Evolutionary conservation across 331 rosid species (phyloP), one percentile per base, ranked within the genome.

Genomic region (Stylosanthes scabra): DNA sequence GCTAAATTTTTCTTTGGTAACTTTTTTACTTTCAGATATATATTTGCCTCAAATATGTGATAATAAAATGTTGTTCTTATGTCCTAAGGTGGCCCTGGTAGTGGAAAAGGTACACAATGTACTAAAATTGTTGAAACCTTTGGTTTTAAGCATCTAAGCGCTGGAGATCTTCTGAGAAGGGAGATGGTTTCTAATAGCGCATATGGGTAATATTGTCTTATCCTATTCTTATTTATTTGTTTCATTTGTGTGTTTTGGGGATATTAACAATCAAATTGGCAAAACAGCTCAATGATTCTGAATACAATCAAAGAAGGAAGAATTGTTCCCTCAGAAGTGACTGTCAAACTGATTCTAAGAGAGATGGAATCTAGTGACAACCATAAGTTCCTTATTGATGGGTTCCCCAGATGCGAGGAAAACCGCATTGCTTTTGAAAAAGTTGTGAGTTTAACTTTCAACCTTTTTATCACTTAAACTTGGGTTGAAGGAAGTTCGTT

Each of bases 31-130:
- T 15, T 66, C 64, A 47, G 41, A 34, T 34, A 34, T 34, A 34
- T 34, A 6, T 27, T 57, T 71, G 39, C 72, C 55, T 74, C 63
- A 40, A 25, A 42, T 67, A 52, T 61, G 20, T 84, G 57, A 15
- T 77, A 50, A 46, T 25, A 63, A 11, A 44, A 27, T 50, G 39
- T 59, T 69, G 54, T 44, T 67, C 66, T 66, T 51, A 28, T 69
- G 45, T 61, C 85, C 68, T 81, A 74, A 95, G 99, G 99, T 51
- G 97, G 99, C 3, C 97, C 99, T 72, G 97, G 97, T 50, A 87
- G 93, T 74, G 99, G 99, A 44, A 95, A 91, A 81, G 99, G 97
- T 39, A 95, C 99, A 57, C 99, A 91, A 78, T 95, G 99, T 77
- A 82, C 47, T 68, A 95, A 73, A 87, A 91, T 91, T 12, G 97